These are phyloP conservation scores for Astragalus membranaceus DNA, from an alignment of 306 rosid genomes.

Conservation along the genomic window DNA sequence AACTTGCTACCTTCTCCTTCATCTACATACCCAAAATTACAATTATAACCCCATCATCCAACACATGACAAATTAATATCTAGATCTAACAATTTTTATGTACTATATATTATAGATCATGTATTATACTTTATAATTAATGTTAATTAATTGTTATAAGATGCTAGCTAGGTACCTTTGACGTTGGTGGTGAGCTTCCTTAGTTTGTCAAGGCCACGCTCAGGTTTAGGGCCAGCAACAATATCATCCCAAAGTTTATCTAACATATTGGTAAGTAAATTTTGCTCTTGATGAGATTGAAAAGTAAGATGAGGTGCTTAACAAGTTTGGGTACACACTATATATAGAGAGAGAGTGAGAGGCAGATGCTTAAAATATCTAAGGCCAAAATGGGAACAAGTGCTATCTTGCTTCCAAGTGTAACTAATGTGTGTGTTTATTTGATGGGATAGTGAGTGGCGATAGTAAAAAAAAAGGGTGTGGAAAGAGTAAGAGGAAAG, in stretches of 20 bases:
- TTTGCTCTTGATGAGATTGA: background rate
- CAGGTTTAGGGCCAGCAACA: constrained; percentile 82
- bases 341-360: constrained; percentile 15
- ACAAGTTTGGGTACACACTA: background rate
- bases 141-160: too few relatives aligned
- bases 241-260: constrained; percentile 89
- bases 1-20: constrained; percentile 48
- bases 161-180: constrained; percentile 36
- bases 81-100: background rate
- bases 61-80: background rate
- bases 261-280: constrained; percentile 30
- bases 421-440: background rate
- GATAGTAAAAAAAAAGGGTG: background rate
- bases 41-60: background rate
- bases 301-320: background rate
- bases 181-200: constrained; percentile 42
- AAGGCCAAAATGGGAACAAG: background rate
- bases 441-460: background rate
- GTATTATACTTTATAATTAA: background rate
- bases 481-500: background rate
- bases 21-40: background rate
- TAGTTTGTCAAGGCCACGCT: constrained; percentile 71
- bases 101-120: too few relatives aligned
- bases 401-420: constrained; percentile 25
- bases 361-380: constrained; percentile 33